phyloP scores from a whole-genome alignment of 2,329 filamentous ascomycete genomes.

The Penicillium sp. region DNA sequence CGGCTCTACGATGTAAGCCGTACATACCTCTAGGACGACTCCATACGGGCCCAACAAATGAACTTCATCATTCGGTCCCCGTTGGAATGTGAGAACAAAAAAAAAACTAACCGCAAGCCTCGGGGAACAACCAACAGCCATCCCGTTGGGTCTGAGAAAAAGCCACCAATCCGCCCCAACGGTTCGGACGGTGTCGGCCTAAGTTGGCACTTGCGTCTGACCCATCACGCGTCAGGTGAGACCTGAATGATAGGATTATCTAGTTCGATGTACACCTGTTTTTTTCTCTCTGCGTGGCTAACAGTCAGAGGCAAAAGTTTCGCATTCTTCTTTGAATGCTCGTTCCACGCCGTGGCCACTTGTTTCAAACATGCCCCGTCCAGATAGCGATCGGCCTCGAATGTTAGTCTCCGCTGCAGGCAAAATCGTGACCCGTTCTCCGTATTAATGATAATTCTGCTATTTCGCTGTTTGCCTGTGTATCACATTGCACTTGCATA shows the following conservation, averaged over 20 bases:
- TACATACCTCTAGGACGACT: not conserved
- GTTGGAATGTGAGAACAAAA: not conserved
- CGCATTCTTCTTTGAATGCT: not conserved
- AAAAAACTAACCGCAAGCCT: not conserved
- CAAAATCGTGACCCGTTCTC: not conserved
- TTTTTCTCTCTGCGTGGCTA: not conserved
- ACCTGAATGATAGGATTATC: conserved; percentile 9
- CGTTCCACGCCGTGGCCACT: conserved; percentile 1
- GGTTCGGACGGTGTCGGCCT: conserved; percentile 5
- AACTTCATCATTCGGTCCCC: not conserved
- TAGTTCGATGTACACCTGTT: conserved; percentile 4
- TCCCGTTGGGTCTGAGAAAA: not conserved
- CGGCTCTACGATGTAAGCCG: not conserved
- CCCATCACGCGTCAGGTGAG: conserved; percentile 31
- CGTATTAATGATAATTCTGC: not conserved
- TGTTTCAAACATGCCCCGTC: conserved; percentile 1
- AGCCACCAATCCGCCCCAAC: conserved; percentile 1
- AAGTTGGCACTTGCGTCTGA: conserved; percentile 19
- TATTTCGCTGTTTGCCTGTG: not conserved
- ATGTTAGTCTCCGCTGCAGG: conserved; percentile 5
- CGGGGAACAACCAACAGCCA: conserved; percentile 1
- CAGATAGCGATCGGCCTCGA: conserved; percentile 6
- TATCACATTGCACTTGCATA: conserved; percentile 5
- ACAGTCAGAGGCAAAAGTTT: not conserved
- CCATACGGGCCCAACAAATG: not conserved